phyloP scores from a whole-genome alignment of 75 land plant genomes.

The Selaginella tamariscina region DNA sequence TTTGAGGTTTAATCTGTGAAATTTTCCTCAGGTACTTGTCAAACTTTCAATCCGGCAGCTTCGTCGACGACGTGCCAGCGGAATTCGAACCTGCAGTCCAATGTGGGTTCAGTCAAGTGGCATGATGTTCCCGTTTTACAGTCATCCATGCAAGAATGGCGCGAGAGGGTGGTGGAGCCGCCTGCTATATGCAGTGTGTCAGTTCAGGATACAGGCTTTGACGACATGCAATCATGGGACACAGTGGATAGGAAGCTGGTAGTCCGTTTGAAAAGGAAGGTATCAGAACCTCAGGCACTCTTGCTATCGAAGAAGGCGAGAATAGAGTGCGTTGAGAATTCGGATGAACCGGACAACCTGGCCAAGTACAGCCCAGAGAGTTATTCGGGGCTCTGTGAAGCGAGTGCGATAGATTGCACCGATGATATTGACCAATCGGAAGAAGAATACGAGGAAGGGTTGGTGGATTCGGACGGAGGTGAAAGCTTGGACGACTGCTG shows the following conservation, averaged over 20 bases:
- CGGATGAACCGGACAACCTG: background rate
- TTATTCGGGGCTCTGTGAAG: background rate
- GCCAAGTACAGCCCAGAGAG: background rate
- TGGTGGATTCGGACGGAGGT: conserved; percentile 12
- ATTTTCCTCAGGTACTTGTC: too few relatives aligned
- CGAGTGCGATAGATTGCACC: background rate
- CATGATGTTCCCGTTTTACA: background rate
- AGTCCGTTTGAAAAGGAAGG: conserved; percentile 19
- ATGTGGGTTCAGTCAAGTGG: background rate
- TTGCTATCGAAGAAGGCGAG: conserved; percentile 18
- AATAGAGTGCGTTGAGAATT: background rate
- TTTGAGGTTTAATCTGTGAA: too few relatives aligned
- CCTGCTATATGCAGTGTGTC: background rate
- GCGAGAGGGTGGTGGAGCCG: background rate
- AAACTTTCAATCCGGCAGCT: background rate
- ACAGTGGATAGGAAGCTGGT: conserved; percentile 8
- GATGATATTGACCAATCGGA: conserved; percentile 18
- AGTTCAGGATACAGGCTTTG: background rate
- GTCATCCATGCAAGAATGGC: background rate
- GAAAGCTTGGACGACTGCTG: background rate
- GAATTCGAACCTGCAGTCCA: background rate
- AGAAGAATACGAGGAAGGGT: conserved; percentile 14
- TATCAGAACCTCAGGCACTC: conserved; percentile 3
- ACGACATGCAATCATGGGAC: background rate
- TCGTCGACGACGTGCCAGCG: background rate